phyloP scores from a whole-genome alignment of 345 rosid species.

The Jatropha curcas region DNA sequence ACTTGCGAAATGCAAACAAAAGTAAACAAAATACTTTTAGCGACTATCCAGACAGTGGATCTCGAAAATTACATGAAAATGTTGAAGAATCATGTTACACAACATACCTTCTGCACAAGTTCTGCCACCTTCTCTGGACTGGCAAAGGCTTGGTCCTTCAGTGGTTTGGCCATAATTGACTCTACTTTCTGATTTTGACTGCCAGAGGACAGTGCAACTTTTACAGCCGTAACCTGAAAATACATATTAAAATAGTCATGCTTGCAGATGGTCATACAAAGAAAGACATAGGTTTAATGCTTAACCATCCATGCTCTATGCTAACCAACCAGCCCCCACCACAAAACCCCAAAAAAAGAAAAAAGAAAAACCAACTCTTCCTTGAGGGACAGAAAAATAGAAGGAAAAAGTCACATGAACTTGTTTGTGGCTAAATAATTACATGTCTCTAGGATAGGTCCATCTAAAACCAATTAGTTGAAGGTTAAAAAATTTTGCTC shows the following conservation, averaged over 20 bases:
- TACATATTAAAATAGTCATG: constrained; percentile 21
- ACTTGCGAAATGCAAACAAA: too few species aligned
- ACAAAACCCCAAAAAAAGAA: neutral
- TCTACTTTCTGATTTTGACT: constrained; percentile 64
- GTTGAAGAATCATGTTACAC: constrained; percentile 1
- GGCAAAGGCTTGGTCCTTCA: constrained; percentile 96
- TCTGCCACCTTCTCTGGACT: constrained; percentile 94
- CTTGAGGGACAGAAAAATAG: neutral
- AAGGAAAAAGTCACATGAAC: too few species aligned
- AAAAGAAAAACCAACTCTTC: too few species aligned
- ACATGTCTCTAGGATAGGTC: neutral
- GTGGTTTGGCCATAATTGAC: constrained; percentile 74
- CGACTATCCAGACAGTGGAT: neutral
- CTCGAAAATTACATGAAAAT: neutral
- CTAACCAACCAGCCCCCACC: neutral
- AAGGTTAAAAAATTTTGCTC: neutral
- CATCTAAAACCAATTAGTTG: neutral
- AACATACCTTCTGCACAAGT: constrained; percentile 82
- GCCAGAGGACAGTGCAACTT: constrained; percentile 67
- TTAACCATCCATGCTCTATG: neutral
- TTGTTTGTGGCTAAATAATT: too few species aligned
- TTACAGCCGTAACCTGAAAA: constrained; percentile 81
- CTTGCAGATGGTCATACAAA: neutral
- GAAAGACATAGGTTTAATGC: neutral
- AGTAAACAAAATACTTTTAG: neutral